Evolutionary conservation across 78 protist species (phyloP).

Genomic region (Dictyostelium purpureum): DNA sequence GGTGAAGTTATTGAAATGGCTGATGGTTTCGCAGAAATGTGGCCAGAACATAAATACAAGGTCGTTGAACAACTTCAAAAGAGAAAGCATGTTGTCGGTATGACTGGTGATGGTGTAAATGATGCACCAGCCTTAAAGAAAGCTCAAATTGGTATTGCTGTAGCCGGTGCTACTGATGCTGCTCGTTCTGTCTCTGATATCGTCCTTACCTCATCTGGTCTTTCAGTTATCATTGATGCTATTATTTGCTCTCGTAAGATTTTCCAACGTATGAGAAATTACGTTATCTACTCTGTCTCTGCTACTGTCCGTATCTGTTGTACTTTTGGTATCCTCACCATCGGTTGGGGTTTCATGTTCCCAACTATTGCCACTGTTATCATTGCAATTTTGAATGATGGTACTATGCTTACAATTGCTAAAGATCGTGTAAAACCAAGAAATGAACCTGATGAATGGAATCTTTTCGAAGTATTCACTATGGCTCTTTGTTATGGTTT

Average conservation of each 20-base stretch:
- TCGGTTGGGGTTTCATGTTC: constrained; percentile 76
- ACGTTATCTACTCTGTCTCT: constrained; percentile 84
- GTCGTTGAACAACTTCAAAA: constrained; percentile 89
- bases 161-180: constrained; percentile 91
- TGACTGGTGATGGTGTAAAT: constrained; percentile 99
- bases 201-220: constrained; percentile 91
- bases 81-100: constrained; percentile 89
- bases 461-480: constrained; percentile 54
- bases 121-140: constrained; percentile 98
- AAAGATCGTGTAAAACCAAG: constrained; percentile 87
- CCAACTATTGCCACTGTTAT: constrained; percentile 90
- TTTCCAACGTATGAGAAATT: constrained; percentile 91
- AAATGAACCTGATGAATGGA: constrained; percentile 86
- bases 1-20: constrained; percentile 83
- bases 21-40: constrained; percentile 92
- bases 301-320: constrained; percentile 80
- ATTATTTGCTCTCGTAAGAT: constrained; percentile 84
- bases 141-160: constrained; percentile 98
- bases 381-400: constrained; percentile 89
- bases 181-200: constrained; percentile 95
- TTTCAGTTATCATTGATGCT: constrained; percentile 89
- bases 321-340: constrained; percentile 85
- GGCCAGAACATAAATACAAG: constrained; percentile 95
- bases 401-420: constrained; percentile 88
- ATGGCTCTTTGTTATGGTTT: constrained; percentile 75